phyloP scores from a whole-genome alignment of 2,329 filamentous ascomycete species.

The Dichotomopilus funicola region DNA sequence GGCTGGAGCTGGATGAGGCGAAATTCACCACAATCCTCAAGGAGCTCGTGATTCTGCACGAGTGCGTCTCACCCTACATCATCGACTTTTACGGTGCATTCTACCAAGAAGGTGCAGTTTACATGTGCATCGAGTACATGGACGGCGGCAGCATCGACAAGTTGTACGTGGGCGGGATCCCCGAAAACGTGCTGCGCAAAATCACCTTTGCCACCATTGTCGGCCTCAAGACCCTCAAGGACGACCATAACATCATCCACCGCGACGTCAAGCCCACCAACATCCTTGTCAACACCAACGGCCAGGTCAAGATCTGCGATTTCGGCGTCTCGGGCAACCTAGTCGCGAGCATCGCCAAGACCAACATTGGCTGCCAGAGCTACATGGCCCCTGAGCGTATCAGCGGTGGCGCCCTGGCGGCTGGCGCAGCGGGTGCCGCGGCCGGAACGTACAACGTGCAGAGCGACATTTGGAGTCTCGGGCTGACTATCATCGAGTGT shows the following conservation, averaged over 20 bases:
- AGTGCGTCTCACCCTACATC: constrained; percentile 91
- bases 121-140: constrained; percentile 99
- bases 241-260: constrained; percentile 98
- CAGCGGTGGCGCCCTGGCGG: constrained; percentile 71
- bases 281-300: constrained; percentile 81
- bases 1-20: constrained; percentile 88
- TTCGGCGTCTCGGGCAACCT: constrained; percentile 96
- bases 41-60: constrained; percentile 92
- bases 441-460: constrained; percentile 94
- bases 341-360: constrained; percentile 95
- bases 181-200: constrained; percentile 80
- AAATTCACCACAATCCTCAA: constrained; percentile 98
- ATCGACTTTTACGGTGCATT: constrained; percentile 99
- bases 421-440: constrained; percentile 50
- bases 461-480: constrained; percentile 95
- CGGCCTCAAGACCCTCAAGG: constrained; percentile 88
- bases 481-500: constrained; percentile 91
- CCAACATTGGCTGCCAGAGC: constrained; percentile 97
- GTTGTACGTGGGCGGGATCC: constrained; percentile 82
- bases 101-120: constrained; percentile 97
- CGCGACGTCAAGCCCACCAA: constrained; percentile 99
- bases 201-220: constrained; percentile 85
- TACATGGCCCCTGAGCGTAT: constrained; percentile 99
- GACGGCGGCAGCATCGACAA: constrained; percentile 97
- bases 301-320: constrained; percentile 96